Evolutionary conservation across 139 green algal species (phyloP).

Genomic region (Astrephomene gubernaculifera): DNA sequence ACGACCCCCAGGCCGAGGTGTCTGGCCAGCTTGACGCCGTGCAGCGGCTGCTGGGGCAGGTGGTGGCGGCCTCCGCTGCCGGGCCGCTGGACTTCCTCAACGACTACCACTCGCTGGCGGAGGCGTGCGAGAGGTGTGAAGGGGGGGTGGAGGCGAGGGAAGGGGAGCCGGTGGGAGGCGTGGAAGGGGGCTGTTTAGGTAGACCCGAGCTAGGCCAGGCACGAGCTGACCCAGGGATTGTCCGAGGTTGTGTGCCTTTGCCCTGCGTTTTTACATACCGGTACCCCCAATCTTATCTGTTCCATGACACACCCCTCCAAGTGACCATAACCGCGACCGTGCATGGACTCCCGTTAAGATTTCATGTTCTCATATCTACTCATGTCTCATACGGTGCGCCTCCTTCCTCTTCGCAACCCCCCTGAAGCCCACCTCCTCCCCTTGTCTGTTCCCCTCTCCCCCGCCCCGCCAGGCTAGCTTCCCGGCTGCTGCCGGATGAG

Average conservation of each 20-base stretch:
- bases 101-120: constrained; percentile 10
- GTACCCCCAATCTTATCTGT: background rate
- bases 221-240: background rate
- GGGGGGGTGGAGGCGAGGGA: background rate
- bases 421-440: too few species aligned
- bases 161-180: background rate
- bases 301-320: background rate
- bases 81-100: constrained; percentile 28
- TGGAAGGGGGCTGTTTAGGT: too few species aligned
- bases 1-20: too few species aligned
- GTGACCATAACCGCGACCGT: background rate
- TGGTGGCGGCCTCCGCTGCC: constrained; percentile 22
- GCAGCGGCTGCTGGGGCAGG: constrained; percentile 24
- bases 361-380: background rate
- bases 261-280: background rate
- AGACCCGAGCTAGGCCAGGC: too few species aligned
- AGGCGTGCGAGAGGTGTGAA: constrained; percentile 3
- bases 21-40: constrained; percentile 8
- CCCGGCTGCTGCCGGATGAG: constrained; percentile 7
- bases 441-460: background rate
- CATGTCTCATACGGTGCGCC: background rate
- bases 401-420: background rate
- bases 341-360: too few species aligned
- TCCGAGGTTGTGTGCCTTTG: background rate
- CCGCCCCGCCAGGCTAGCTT: background rate